Evolutionary conservation across 768 basidiomycete genomes (phyloP).

Genomic region (Naganishia vaughanmartiniae): DNA sequence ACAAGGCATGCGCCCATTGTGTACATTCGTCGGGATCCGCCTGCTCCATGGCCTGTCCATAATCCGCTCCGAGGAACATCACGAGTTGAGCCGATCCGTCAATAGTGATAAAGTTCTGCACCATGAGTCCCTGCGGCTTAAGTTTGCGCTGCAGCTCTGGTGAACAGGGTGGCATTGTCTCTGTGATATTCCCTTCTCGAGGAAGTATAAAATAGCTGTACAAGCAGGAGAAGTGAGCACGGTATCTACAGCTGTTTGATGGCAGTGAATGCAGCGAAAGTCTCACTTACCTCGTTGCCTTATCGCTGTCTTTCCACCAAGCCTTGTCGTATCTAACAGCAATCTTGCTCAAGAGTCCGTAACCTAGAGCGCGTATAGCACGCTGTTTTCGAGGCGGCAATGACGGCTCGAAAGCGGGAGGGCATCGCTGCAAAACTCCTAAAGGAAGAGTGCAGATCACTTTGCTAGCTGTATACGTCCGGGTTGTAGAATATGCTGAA

Average conservation of each 20-base stretch:
- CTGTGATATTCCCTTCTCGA: not conserved
- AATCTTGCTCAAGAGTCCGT: constrained; percentile 47
- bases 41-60: constrained; percentile 18
- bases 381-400: constrained; percentile 38
- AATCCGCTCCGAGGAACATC: constrained; percentile 26
- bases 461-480: constrained; percentile 34
- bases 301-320: constrained; percentile 46
- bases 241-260: not conserved
- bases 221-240: not conserved
- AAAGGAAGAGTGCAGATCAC: constrained; percentile 49
- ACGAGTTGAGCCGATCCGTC: constrained; percentile 20
- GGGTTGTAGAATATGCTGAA: not conserved
- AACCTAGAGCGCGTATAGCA: constrained; percentile 40
- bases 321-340: constrained; percentile 42
- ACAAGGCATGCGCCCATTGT: constrained; percentile 18
- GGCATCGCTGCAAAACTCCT: constrained; percentile 42
- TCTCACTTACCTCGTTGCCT: not conserved
- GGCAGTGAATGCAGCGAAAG: not conserved
- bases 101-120: constrained; percentile 19
- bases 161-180: constrained; percentile 22
- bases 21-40: constrained; percentile 8
- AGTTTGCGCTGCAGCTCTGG: not conserved
- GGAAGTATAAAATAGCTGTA: constrained; percentile 12
- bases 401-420: constrained; percentile 36
- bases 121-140: constrained; percentile 20